Conservation (phyloP, 2,329 filamentous ascomycete species). For the Tolypocladium tropicale region DNA sequence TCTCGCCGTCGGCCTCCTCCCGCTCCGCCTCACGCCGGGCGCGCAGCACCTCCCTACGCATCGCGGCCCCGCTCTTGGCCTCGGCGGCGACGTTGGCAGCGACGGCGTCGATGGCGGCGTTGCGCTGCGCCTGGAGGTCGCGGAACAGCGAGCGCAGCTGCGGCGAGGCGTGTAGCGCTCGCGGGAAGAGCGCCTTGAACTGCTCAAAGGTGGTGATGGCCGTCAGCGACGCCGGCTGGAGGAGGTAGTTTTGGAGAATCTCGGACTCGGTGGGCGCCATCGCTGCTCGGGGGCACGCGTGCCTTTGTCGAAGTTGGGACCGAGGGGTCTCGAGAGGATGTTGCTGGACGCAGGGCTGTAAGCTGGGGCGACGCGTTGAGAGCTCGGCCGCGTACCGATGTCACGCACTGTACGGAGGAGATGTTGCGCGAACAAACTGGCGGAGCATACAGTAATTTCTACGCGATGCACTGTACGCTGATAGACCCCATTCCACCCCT, state of each 20-base stretch:
- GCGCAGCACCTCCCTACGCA: constrained; percentile 47
- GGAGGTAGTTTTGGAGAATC: constrained; percentile 68
- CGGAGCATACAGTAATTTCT: not conserved
- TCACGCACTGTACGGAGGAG: no score
- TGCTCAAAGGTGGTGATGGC: constrained; percentile 62
- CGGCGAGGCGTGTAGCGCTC: constrained; percentile 51
- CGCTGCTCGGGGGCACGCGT: constrained; percentile 8
- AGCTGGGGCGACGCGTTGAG: not conserved
- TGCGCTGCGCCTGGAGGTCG: constrained; percentile 67
- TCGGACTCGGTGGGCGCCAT: constrained; percentile 68
- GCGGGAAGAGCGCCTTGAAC: constrained; percentile 70
- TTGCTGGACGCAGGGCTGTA: not conserved
- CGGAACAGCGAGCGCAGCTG: constrained; percentile 65
- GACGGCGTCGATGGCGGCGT: constrained; percentile 57
- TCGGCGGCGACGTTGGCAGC: constrained; percentile 56
- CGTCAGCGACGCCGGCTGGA: constrained; percentile 64
- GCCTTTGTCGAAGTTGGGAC: not conserved
- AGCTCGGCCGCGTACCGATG: no score
- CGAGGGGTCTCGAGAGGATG: not conserved
- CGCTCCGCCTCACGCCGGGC: constrained; percentile 40
- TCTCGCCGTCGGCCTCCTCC: constrained; percentile 50
- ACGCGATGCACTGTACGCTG: not conserved
- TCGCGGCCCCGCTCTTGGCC: constrained; percentile 45
- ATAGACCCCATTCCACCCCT: not conserved
- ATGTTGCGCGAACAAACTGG: no score